Evolutionary conservation across 2,329 filamentous ascomycete species (phyloP), one percentile per base, ranked within the genome.

Genomic region (Phoma sp.): DNA sequence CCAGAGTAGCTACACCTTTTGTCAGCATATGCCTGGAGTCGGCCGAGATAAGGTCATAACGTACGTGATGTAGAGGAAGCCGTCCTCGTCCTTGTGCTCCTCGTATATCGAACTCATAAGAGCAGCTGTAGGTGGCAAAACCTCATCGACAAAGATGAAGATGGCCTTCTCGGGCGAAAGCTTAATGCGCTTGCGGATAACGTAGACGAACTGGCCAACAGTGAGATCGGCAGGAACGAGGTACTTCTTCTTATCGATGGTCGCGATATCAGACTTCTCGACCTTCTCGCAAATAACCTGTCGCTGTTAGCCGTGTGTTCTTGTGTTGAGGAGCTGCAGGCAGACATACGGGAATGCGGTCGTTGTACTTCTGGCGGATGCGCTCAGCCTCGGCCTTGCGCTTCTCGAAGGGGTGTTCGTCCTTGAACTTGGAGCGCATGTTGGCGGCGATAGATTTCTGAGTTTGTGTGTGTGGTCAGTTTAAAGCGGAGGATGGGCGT

Each of bases 171-270:
- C 95, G 29, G 95, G 95, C 50, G 92, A 96, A 67, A 99, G 86
- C 91, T 99, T 99, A 82, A 99, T 99, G 74, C 95, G 90, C 86
- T 99, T 99, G 78, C 95, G 92, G 80, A 99, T 99, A 64, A 99
- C 95, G 80, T 99, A 99, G 81, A 99, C 95, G 76, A 99, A 97
- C 88, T 99, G 95, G 71, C 95, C 95, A 61, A 99, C 95, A 60
- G 95, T 99, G 74, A 99, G 86, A 75, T 99, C 95, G 68, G 95
- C 92, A 11, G 95, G 95, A 25, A 99, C 95, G 43, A 99, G 86
- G 75, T 99, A 99, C 83, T 99, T 99, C 88, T 99, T 99, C 89
- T 99, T 99, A 82, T 99, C 95, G 84, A 99, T 99, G 66, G 95
- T 98, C 57, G 95, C 95, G 70, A 99, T 99, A 76, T 99, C 95